Percentiles rank a stretch among this genome's conserved stretches.
phyloP scores from a whole-genome alignment of 2,329 filamentous ascomycete species.

The Arthroderma uncinatum region DNA sequence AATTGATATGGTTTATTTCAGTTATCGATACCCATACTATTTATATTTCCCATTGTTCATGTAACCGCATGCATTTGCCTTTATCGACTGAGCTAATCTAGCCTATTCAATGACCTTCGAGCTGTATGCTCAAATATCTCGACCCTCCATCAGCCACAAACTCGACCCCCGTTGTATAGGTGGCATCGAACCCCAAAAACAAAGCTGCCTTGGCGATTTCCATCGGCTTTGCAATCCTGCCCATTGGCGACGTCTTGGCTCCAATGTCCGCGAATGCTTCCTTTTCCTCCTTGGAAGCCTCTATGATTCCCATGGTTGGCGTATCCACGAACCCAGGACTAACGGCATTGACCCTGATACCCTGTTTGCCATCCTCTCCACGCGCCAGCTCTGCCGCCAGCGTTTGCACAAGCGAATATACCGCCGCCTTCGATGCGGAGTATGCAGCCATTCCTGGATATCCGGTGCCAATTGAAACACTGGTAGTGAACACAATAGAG shows the following conservation, averaged over 20 bases:
- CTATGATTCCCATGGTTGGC: conserved; percentile 12
- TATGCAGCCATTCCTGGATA: conserved; percentile 13
- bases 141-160: conserved; percentile 12
- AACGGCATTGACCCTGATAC: conserved; percentile 11
- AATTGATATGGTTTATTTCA: background rate
- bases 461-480: conserved; percentile 10
- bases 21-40: background rate
- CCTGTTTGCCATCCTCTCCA: conserved; percentile 5
- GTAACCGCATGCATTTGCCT: background rate
- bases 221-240: conserved; percentile 8
- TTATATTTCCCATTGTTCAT: background rate
- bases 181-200: conserved; percentile 14
- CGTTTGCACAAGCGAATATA: conserved; percentile 11
- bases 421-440: conserved; percentile 12
- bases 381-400: conserved; percentile 11
- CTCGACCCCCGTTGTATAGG: conserved; percentile 14
- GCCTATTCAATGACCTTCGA: background rate
- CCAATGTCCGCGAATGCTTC: conserved; percentile 6
- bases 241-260: conserved; percentile 8
- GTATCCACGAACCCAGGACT: conserved; percentile 14
- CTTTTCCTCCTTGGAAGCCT: conserved; percentile 3
- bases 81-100: background rate
- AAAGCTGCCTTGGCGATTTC: conserved; percentile 13
- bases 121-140: conserved; percentile 6
- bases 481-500: conserved; percentile 13